Evolutionary conservation across 2,329 filamentous ascomycete species (phyloP), one percentile per base, ranked within the genome.

Genomic region (Epicoccum sorghinum): DNA sequence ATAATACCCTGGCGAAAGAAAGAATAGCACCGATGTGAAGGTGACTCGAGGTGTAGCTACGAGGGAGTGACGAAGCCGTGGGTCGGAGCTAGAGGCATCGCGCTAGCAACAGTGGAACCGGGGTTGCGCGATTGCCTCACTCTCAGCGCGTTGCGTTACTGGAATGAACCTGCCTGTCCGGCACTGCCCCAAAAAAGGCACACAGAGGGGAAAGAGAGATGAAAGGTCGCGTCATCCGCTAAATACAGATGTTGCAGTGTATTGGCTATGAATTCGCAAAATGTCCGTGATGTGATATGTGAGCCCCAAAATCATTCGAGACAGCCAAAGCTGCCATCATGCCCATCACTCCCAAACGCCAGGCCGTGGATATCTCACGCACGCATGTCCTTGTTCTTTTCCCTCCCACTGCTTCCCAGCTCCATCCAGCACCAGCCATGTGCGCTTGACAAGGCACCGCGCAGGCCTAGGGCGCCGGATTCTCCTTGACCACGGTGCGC

Each of bases 401-500:
- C 32, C 7, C 13, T 33, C 13, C 32, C 32, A 12, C 32, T 33
- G 13, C 13, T 33, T 9, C 32, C 32, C 7, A 12, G 13, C 4
- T 13, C 7, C 13, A 12, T n/a, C 32, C 9, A 33, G 4, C 29
- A 25, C 32, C 41, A 33, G 33, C 23, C 4, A 32, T 14, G n/a
- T 27, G 25, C 10, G 32, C 24, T 23, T 35, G 32, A 14, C 23
- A 22, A 10, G 30, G 32, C 7, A 29, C 6, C 29, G 13, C 14
- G 22, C 12, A 27, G 4, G n/a, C 8, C 25, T 71, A 91, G 47
- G 89, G 88, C 43, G 90, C 88, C 12, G 90, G 91, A 75, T 98
- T 96, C 62, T 97, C 92, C 67, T 86, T 89, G 52, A 99, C 95
- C 18, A 96, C 88, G 56, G 90, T 87, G 71, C 86, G 87, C 59